A percentile compares a stretch with the other conserved stretches of the same genome.
These are phyloP conservation scores for Cutaneotrichosporon dermatis DNA, from an alignment of 1,284 basidiomycete species.

Conservation along the genomic window DNA sequence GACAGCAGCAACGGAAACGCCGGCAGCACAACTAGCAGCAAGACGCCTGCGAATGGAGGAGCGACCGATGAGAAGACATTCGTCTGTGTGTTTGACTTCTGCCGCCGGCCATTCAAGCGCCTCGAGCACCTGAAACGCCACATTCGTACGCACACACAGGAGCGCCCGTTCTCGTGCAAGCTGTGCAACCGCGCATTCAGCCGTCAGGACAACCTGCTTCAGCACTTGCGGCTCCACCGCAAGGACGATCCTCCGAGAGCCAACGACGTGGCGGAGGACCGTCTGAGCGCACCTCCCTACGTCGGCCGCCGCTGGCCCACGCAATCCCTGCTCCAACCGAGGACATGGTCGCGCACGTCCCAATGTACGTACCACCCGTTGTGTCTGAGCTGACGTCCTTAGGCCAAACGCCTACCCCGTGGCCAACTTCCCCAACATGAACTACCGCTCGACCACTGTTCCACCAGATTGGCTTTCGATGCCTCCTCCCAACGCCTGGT, in stretches of 20 bases:
- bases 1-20: slow-evolving; percentile 4
- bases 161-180: slow-evolving; percentile 70
- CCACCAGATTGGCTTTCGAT: slow-evolving; percentile 25
- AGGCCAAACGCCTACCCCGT: slow-evolving; percentile 9
- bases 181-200: slow-evolving; percentile 74
- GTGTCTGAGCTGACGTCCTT: no score
- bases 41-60: slow-evolving; percentile 8
- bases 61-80: slow-evolving; percentile 22
- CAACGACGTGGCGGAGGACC: slow-evolving; percentile 16
- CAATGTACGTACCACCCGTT: not conserved
- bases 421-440: slow-evolving; percentile 10
- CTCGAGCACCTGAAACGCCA: slow-evolving; percentile 84
- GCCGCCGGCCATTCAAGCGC: slow-evolving; percentile 77
- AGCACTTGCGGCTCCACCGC: slow-evolving; percentile 73
- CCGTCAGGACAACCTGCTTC: slow-evolving; percentile 75
- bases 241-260: slow-evolving; percentile 29
- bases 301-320: slow-evolving; percentile 14
- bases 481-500: slow-evolving; percentile 17
- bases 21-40: slow-evolving; percentile 1
- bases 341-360: slow-evolving; percentile 14
- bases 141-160: slow-evolving; percentile 81
- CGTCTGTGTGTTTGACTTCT: slow-evolving; percentile 44
- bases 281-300: slow-evolving; percentile 17
- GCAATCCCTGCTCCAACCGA: slow-evolving; percentile 13
- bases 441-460: slow-evolving; percentile 23